Evolutionary conservation across 805 yeast species (phyloP).

Genomic region (Saturnispora silvae): DNA sequence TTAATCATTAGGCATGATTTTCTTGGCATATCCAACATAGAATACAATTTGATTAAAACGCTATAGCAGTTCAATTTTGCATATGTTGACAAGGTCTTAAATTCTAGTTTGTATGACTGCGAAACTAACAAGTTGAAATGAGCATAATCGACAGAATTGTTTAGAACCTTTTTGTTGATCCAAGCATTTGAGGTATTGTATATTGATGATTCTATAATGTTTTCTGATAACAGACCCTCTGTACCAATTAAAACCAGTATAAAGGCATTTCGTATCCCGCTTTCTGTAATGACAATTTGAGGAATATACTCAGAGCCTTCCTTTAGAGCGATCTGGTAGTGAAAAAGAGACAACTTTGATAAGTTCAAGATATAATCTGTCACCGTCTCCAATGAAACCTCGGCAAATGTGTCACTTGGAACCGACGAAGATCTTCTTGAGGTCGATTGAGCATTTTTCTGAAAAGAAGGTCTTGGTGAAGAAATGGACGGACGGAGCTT

Average conservation of each 20-base stretch:
- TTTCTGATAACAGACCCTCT: conserved; percentile 37
- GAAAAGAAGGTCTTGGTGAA: conserved; percentile 42
- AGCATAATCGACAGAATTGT: conserved; percentile 16
- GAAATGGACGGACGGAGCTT: conserved; percentile 23
- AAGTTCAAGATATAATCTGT: conserved; percentile 31
- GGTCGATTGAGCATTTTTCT: conserved; percentile 14
- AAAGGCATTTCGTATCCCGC: conserved; percentile 51
- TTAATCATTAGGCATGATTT: conserved; percentile 63
- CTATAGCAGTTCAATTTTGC: conserved; percentile 57
- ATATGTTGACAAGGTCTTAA: conserved; percentile 34
- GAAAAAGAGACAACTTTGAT: conserved; percentile 30
- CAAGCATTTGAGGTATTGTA: conserved; percentile 24
- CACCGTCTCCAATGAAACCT: conserved; percentile 18
- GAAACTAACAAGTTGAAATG: conserved; percentile 43
- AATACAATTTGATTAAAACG: conserved; percentile 54
- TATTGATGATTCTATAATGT: conserved; percentile 35
- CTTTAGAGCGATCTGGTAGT: conserved; percentile 40
- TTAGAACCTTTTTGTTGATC: neutral
- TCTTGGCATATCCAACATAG: conserved; percentile 48
- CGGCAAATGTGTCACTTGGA: conserved; percentile 6
- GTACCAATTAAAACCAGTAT: conserved; percentile 44
- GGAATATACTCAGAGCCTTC: conserved; percentile 73
- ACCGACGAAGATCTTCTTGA: conserved; percentile 7
- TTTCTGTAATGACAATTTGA: conserved; percentile 65
- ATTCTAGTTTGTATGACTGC: conserved; percentile 34